phyloP scores from a whole-genome alignment of 106 monocot genomes.

The Platanthera zijinensis region DNA sequence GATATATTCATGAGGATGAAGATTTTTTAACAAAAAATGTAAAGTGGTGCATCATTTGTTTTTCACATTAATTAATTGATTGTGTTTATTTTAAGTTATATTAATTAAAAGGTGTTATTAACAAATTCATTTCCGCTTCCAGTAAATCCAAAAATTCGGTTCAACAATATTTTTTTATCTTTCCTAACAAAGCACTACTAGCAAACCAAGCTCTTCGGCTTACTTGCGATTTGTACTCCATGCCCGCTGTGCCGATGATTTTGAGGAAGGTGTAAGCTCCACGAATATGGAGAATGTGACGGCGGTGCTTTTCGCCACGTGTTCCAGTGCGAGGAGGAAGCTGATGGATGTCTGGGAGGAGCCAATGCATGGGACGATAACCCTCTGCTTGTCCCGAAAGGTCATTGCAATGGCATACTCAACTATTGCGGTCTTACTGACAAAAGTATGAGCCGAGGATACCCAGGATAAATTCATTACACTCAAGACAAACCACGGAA shows the following conservation, averaged over 20 bases:
- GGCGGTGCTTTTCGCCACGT: conserved; percentile 40
- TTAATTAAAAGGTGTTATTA: too few species aligned
- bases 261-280: conserved; percentile 29
- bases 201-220: too few species aligned
- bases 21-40: too few species aligned
- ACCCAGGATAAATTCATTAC: conserved; percentile 82
- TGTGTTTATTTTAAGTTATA: too few species aligned
- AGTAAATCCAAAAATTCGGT: too few species aligned
- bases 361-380: conserved; percentile 34
- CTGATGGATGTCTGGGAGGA: conserved; percentile 55
- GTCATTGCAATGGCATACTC: conserved; percentile 98
- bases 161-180: too few species aligned
- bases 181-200: too few species aligned
- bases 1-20: too few species aligned
- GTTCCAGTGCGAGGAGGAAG: conserved; percentile 39
- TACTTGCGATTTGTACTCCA: too few species aligned
- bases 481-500: conserved; percentile 77
- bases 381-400: conserved; percentile 81
- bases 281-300: conserved; percentile 64
- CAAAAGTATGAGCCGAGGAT: conserved; percentile 76
- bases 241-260: conserved; percentile 33
- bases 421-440: conserved; percentile 84
- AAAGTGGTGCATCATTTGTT: too few species aligned
- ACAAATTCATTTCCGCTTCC: too few species aligned
- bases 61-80: too few species aligned